Base-by-base conservation (phyloP, 2,329 filamentous ascomycete genomes). In the Monilinia fructigena region DNA sequence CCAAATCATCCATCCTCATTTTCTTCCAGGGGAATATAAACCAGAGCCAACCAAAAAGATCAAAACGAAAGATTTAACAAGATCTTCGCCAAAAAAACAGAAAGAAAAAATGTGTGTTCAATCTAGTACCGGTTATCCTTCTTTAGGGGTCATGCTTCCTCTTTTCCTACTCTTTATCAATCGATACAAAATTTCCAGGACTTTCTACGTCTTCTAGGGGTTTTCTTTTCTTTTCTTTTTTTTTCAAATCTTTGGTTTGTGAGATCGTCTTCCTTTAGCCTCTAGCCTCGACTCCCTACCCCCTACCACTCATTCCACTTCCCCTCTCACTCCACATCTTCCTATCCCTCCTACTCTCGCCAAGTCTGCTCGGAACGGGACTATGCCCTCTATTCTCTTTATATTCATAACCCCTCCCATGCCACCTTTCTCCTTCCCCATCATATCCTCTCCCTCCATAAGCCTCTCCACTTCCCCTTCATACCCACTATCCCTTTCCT, bases 321-420 rank as follows among this genome's bases (percentile, higher is more conserved):
- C 59, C 59, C 35, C 59, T 65, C 55, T 66, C 45, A 26, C 40
- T 31, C 40, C 63, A 64, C 45, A 26, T 58, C 10, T 65, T 40
- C 16, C 65, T 45, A 47, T 67, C 59, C 20, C 65, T 64, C 63
- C 63, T 60, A 54, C 63, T 65, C 6, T 60, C 55, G 1, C 63
- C 63, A n/a, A 58, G 28, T 28, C 55, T 23, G 26, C 55, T 60
- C 8, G 63, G 63, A 3, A 60, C 58, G 11, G 63, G 63, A 42
- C 63, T 65, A 60, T 60, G 55, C 1, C 42, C 55, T 10, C 59
- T 26, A 20, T 63, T 60, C 45, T 56, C 59, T 50, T 64, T 55
- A 42, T 63, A 65, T 40, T 58, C 56, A 68, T 62, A 65, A 10
- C 31, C 23, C 53, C 68, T 47, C 12, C 61, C 66, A 65, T 50